Conservation (phyloP, 2,329 filamentous ascomycete species). For the Gremmenia infestans region DNA sequence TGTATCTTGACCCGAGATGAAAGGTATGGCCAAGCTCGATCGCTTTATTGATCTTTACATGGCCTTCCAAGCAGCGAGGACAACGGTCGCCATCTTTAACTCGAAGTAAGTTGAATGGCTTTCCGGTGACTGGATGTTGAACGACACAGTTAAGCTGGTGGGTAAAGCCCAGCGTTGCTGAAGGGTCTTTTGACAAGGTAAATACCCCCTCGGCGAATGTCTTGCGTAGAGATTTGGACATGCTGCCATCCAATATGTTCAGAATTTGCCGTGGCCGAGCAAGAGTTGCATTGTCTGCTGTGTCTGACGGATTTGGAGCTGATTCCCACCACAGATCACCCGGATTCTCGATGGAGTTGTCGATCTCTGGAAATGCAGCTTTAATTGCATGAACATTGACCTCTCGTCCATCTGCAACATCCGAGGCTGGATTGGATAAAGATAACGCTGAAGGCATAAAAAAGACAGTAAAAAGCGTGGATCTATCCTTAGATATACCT, state of each 20-base stretch:
- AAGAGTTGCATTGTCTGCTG: background rate
- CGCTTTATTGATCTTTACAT: conserved; percentile 62
- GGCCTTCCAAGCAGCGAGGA: conserved; percentile 60
- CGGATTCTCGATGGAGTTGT: conserved; percentile 63
- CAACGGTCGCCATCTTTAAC: conserved; percentile 67
- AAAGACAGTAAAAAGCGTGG: conserved; percentile 65
- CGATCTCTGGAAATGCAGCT: conserved; percentile 58
- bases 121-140: conserved; percentile 34
- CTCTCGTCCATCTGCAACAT: conserved; percentile 27
- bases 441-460: conserved; percentile 11
- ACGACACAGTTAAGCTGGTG: conserved; percentile 18
- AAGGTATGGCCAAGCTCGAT: conserved; percentile 96
- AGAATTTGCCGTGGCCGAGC: conserved; percentile 23
- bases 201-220: background rate
- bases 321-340: conserved; percentile 44
- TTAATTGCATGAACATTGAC: conserved; percentile 63
- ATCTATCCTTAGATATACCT: conserved; percentile 63
- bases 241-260: conserved; percentile 36
- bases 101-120: conserved; percentile 57
- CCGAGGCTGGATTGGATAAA: background rate
- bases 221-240: conserved; percentile 14
- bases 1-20: conserved; percentile 86
- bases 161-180: background rate
- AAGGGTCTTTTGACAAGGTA: background rate
- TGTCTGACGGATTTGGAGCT: background rate